Percentiles rank a stretch among this genome's conserved stretches.
phyloP scores from a whole-genome alignment of 164 flowering plant genomes.

The Cinnamomum micranthum region DNA sequence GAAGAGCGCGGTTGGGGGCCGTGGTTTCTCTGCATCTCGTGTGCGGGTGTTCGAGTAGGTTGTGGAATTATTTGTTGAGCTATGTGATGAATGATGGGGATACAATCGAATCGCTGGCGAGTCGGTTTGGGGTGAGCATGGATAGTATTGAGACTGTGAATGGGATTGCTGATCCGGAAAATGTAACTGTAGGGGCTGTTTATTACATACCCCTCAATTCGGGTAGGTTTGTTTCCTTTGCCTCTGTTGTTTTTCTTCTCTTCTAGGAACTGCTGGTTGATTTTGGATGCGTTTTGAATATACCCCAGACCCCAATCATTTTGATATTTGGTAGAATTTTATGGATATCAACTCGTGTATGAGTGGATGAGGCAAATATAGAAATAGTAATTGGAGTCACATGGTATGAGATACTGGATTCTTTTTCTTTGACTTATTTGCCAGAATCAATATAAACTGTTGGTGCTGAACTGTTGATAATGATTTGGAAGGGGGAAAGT shows the following conservation, averaged over 20 bases:
- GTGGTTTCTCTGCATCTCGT: conserved; percentile 67
- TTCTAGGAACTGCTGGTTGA: not conserved
- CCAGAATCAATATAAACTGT: not conserved
- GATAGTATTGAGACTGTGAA: conserved; percentile 75
- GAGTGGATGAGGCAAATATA: no score
- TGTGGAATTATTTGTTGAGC: conserved; percentile 94
- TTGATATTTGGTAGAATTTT: no score
- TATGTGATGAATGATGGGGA: conserved; percentile 82
- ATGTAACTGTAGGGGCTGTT: conserved; percentile 62
- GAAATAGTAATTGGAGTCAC: not conserved
- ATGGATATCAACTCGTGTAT: no score
- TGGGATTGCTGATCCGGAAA: conserved; percentile 65
- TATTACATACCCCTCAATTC: conserved; percentile 83
- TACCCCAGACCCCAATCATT: not conserved
- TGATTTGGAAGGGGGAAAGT: not conserved
- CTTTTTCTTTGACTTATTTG: not conserved
- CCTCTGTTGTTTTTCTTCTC: not conserved
- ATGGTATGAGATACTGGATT: not conserved
- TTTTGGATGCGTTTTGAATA: not conserved
- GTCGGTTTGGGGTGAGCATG: conserved; percentile 96
- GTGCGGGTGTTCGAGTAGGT: conserved; percentile 89
- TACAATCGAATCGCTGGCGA: conserved; percentile 59
- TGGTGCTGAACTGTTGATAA: not conserved
- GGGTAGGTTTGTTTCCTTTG: conserved; percentile 33
- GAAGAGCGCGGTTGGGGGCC: conserved; percentile 54